Evolutionary conservation across 2,329 filamentous ascomycete species (phyloP).

Genomic region (Colletotrichum navitas): DNA sequence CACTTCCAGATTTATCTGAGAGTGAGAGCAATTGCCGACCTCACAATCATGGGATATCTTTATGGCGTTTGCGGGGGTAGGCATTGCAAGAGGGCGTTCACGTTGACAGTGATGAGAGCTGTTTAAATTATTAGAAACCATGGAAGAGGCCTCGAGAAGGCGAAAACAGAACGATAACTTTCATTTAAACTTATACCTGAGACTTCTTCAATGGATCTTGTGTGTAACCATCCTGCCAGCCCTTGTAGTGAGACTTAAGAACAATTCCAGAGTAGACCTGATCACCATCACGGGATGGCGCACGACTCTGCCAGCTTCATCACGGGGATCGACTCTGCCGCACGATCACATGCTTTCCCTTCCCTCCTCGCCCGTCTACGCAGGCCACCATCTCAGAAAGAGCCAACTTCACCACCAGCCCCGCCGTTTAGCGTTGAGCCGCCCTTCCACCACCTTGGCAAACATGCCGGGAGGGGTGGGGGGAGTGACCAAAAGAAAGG

Average conservation of each 20-base stretch:
- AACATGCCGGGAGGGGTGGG: neutral
- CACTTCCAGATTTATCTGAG: neutral
- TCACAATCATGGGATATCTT: conserved; percentile 33
- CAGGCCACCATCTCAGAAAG: too few species aligned
- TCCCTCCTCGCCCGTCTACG: too few species aligned
- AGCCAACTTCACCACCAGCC: neutral
- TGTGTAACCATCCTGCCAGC: neutral
- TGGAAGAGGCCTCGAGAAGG: neutral
- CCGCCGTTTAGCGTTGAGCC: neutral
- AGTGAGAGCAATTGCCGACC: conserved; percentile 20
- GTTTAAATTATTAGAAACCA: conserved; percentile 30
- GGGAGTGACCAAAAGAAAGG: too few species aligned
- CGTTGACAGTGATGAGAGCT: conserved; percentile 21
- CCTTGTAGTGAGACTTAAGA: neutral
- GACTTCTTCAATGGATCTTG: neutral
- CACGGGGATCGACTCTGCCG: neutral
- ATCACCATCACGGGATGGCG: neutral
- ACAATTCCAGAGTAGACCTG: neutral
- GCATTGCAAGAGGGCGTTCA: conserved; percentile 37
- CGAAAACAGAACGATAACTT: conserved; percentile 13
- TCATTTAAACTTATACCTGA: neutral
- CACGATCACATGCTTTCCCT: conserved; percentile 27
- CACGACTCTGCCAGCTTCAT: neutral
- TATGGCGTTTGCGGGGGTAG: conserved; percentile 38
- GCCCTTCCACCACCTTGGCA: conserved; percentile 3